phyloP scores from a whole-genome alignment of 306 rosid species.

The Corylus americana region DNA sequence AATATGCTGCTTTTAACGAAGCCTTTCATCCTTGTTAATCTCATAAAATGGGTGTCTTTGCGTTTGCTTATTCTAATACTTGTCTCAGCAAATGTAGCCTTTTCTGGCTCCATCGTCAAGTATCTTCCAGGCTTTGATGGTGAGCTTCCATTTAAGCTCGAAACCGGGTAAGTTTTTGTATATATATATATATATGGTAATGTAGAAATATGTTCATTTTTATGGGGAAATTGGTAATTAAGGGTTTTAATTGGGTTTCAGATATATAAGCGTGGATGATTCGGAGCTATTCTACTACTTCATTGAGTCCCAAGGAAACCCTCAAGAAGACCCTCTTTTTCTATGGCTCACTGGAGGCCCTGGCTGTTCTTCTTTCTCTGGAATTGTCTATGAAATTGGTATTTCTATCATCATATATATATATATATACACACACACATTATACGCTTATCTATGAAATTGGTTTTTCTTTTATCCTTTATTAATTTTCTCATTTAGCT shows the following conservation, averaged over 20 bases:
- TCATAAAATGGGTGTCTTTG: background rate
- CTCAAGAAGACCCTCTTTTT: slow-evolving; percentile 28
- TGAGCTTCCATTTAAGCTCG: slow-evolving; percentile 23
- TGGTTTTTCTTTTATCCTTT: too few relatives aligned
- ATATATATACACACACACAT: too few relatives aligned
- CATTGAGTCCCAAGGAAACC: slow-evolving; percentile 24
- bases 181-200: background rate
- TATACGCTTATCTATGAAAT: too few relatives aligned
- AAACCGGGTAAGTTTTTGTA: slow-evolving; percentile 7
- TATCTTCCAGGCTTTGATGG: slow-evolving; percentile 19
- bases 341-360: slow-evolving; percentile 33
- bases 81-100: slow-evolving; percentile 18
- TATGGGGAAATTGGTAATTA: background rate
- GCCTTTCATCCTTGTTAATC: too few relatives aligned
- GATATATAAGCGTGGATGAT: slow-evolving; percentile 18
- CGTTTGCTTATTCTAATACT: background rate
- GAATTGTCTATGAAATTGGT: slow-evolving; percentile 28
- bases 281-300: slow-evolving; percentile 27
- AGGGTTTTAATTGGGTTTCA: background rate
- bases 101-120: slow-evolving; percentile 1
- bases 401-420: background rate
- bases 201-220: background rate
- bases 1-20: too few relatives aligned
- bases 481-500: too few relatives aligned
- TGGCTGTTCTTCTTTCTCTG: slow-evolving; percentile 19